phyloP scores from a whole-genome alignment of 106 monocot genomes.

The Allium sativum region DNA sequence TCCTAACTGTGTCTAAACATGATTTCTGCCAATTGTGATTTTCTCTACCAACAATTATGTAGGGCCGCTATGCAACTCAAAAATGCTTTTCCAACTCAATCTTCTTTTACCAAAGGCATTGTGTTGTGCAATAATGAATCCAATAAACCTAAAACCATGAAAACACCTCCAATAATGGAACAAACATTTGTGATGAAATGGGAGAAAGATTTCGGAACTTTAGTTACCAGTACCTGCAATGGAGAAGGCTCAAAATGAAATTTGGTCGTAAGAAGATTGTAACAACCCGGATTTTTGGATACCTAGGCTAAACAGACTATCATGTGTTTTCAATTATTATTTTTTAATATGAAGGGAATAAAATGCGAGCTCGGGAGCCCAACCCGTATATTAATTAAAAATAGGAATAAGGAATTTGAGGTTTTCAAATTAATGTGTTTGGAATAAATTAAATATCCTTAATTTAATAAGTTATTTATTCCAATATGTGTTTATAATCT shows the following conservation, averaged over 20 bases:
- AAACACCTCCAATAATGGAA: slow-evolving; percentile 92
- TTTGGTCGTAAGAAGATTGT: slow-evolving; percentile 73
- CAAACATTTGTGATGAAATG: slow-evolving; percentile 98
- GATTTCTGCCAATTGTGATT: background rate
- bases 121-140: slow-evolving; percentile 65
- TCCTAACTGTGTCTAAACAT: background rate
- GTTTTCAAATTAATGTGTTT: no score
- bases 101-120: slow-evolving; percentile 47
- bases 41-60: no score
- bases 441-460: no score
- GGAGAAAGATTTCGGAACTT: slow-evolving; percentile 79
- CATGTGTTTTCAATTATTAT: no score
- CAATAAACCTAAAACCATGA: slow-evolving; percentile 83
- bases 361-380: no score
- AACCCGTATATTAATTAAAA: no score
- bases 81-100: slow-evolving; percentile 48
- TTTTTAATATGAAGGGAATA: no score
- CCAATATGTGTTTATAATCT: no score
- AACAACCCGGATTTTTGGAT: no score
- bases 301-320: no score
- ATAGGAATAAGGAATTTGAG: no score
- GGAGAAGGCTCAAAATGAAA: slow-evolving; percentile 93
- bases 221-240: slow-evolving; percentile 58
- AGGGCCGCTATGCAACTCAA: background rate
- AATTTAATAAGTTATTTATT: no score